These are phyloP conservation scores for Lolium rigidum DNA, from an alignment of 176 grass and related monocot genomes.

Conservation along the genomic window DNA sequence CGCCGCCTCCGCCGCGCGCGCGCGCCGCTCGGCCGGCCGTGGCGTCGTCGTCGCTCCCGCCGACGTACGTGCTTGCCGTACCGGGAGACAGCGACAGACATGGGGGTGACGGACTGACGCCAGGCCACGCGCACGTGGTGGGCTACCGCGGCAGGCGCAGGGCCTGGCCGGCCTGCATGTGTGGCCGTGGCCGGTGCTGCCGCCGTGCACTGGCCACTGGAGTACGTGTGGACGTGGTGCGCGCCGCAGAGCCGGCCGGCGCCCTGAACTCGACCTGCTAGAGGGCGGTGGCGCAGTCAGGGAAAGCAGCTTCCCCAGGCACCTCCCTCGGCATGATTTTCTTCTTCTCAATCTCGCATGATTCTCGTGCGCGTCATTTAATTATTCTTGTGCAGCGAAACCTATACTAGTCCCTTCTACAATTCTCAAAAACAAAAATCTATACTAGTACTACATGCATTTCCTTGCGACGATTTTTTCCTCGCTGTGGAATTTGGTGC, in stretches of 20 bases:
- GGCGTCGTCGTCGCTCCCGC: too few species aligned
- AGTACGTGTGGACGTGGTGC: not conserved
- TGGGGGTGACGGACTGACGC: conserved; percentile 1
- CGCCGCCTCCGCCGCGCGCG: not conserved
- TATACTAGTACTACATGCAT: not conserved
- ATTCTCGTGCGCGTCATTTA: conserved; percentile 7
- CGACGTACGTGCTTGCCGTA: not conserved
- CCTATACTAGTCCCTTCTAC: too few species aligned
- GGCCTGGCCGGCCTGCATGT: not conserved
- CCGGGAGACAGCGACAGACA: not conserved
- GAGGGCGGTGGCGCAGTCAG: conserved; percentile 26
- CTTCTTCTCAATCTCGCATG: not conserved
- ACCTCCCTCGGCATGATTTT: conserved; percentile 7
- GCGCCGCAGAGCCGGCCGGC: not conserved
- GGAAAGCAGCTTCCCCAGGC: conserved; percentile 35
- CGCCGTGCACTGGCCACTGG: not conserved
- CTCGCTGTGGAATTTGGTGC: not conserved
- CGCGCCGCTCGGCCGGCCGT: not conserved
- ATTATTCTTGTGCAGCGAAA: conserved; percentile 14
- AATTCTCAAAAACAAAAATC: not conserved
- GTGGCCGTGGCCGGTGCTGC: conserved; percentile 15
- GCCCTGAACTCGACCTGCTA: conserved; percentile 14
- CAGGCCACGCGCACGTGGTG: not conserved
- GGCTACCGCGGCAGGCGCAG: not conserved
- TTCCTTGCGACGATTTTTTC: too few species aligned